phyloP scores from a whole-genome alignment of 2,329 filamentous ascomycete species.

The Orbilia oligospora region DNA sequence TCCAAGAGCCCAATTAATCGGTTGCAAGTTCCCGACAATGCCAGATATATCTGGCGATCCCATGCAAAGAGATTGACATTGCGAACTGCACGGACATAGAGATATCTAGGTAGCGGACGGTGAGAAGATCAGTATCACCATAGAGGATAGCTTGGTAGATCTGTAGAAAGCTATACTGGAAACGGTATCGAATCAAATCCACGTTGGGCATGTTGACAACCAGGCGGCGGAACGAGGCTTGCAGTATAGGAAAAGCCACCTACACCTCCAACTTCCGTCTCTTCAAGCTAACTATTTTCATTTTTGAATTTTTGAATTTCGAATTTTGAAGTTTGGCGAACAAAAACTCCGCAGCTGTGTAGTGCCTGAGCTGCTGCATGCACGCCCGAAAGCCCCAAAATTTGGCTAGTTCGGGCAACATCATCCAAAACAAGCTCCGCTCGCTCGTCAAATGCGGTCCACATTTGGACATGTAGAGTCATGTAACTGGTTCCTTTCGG shows the following conservation, averaged over 20 bases:
- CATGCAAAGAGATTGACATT: conserved; percentile 40
- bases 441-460: not conserved
- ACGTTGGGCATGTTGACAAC: conserved; percentile 42
- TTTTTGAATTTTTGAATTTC: too few species aligned
- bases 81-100: conserved; percentile 1
- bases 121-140: not conserved
- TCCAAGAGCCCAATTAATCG: conserved; percentile 27
- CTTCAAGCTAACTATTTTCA: conserved; percentile 13
- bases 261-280: conserved; percentile 24
- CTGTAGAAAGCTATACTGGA: conserved; percentile 16
- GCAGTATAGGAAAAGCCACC: conserved; percentile 44
- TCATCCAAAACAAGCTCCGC: conserved; percentile 15
- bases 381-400: not conserved
- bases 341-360: conserved; percentile 16
- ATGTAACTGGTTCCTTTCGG: conserved; percentile 28
- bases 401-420: not conserved
- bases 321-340: conserved; percentile 28
- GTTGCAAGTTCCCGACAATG: conserved; percentile 30
- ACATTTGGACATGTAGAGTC: conserved; percentile 26
- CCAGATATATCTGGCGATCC: conserved; percentile 40
- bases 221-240: conserved; percentile 48
- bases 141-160: not conserved
- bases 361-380: conserved; percentile 28
- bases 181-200: conserved; percentile 34
- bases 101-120: not conserved